Base-by-base conservation (phyloP, 208 protist species). In the Willaertia magna region DNA sequence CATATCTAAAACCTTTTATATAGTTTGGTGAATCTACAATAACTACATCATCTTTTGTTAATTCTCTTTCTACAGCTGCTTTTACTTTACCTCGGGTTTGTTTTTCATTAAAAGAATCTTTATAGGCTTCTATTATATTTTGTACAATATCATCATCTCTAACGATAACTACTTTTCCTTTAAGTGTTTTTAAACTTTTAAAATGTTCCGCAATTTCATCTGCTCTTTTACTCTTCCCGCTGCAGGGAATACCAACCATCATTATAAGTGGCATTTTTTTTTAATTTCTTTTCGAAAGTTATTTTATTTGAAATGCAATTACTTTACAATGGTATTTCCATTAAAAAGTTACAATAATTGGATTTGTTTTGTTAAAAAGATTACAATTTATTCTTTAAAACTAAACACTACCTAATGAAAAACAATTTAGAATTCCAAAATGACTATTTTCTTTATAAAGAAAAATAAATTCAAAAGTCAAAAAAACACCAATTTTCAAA, bases 1-100 rank as follows among this genome's bases (percentile, higher is more conserved):
- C 79, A 84, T 67, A 86, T n/a, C 84, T 74, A 47, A 79, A 86
- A 7, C 84, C 84, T 34, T 86, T 86, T 14, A 86, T 86, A 67
- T 86, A 86, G 47, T 86, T 86, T 39, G 78, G 11, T 12, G 74
- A 83, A 20, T 86, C 84, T n/a, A 52, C 44, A 78, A 86, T 86
- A 1, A 86, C 49, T 9, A 79, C 22, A 67, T 22, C n/a, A n/a
- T 86, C 55, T 16, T 67, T 75, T n/a, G 22, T 78, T 1, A 86
- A 18, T 30, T 18, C 6, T 74, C 55, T 16, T 67, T 76, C 52
- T 22, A 49, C 42, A 20, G 52, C 30, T 14, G 74, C 46, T 61
- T 86, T 86, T 22, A 86, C 18, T 9, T 34, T 79, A 48, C 74
- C 84, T 86, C 84, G 76, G 3, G 55, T 78, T 48, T 76, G 30